These are phyloP conservation scores for Terana coerulea DNA, from an alignment of 768 basidiomycete genomes.

Conservation along the genomic window DNA sequence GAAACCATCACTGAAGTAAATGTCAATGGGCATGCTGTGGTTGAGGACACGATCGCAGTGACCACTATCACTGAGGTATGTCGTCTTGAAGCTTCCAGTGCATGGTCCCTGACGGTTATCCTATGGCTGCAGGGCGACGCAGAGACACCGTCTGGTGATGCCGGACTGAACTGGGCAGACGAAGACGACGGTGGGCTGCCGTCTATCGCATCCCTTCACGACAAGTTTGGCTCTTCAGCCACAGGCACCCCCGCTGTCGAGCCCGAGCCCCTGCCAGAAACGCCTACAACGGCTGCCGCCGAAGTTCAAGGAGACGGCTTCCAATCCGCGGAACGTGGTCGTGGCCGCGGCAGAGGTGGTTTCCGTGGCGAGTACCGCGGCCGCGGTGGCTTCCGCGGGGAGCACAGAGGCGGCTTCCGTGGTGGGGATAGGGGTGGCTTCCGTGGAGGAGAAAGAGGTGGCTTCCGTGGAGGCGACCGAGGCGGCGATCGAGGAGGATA, in stretches of 20 bases:
- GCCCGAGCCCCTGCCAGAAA: slow-evolving; percentile 26
- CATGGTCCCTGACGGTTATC: background rate
- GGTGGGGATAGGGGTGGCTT: slow-evolving; percentile 26
- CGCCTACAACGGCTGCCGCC: slow-evolving; percentile 25
- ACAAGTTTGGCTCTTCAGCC: slow-evolving; percentile 72
- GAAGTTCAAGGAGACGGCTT: slow-evolving; percentile 58
- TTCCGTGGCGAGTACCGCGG: slow-evolving; percentile 31
- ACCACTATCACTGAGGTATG: slow-evolving; percentile 21
- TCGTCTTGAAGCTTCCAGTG: background rate
- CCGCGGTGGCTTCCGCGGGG: slow-evolving; percentile 21
- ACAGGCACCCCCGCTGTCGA: slow-evolving; percentile 56
- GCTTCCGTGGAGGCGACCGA: slow-evolving; percentile 24
- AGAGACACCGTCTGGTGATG: slow-evolving; percentile 29
- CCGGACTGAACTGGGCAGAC: slow-evolving; percentile 71
- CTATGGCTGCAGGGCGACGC: slow-evolving; percentile 8
- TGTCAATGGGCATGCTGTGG: slow-evolving; percentile 22
- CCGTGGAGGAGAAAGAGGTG: slow-evolving; percentile 24
- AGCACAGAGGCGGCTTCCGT: slow-evolving; percentile 26
- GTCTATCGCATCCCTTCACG: slow-evolving; percentile 72
- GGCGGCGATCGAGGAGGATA: slow-evolving; percentile 16
- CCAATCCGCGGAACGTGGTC: slow-evolving; percentile 19
- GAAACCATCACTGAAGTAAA: slow-evolving; percentile 17
- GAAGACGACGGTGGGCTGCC: slow-evolving; percentile 79
- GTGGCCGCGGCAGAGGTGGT: slow-evolving; percentile 33
- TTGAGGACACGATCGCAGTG: slow-evolving; percentile 22